Evolutionary conservation across 768 basidiomycete genomes (phyloP).

Genomic region (Candolleomyces eurysporus): DNA sequence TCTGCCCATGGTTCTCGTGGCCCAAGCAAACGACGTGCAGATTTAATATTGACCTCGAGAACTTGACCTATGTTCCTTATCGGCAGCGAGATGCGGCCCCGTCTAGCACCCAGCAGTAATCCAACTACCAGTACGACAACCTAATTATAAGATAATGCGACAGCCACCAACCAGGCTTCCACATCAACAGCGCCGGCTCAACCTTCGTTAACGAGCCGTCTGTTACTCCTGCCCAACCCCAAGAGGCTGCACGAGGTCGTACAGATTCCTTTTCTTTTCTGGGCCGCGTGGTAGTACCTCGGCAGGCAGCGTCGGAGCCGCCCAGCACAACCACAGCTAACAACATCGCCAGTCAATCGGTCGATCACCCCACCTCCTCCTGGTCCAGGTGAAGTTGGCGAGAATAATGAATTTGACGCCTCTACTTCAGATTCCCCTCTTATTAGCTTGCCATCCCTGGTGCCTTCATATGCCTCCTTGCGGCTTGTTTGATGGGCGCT

Average conservation of each 20-base stretch:
- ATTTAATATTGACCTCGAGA: conserved; percentile 81
- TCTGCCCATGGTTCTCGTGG: conserved; percentile 79
- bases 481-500: conserved; percentile 17
- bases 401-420: background rate
- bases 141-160: background rate
- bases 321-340: background rate
- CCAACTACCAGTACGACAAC: background rate
- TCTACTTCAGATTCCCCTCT: conserved; percentile 10
- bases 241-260: background rate
- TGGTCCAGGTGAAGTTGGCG: background rate
- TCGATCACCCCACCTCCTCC: background rate
- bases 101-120: background rate
- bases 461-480: background rate
- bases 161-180: too few relatives aligned
- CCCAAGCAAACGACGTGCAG: conserved; percentile 78
- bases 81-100: conserved; percentile 7
- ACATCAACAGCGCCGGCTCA: too few relatives aligned
- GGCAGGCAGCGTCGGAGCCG: conserved; percentile 9
- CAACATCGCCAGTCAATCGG: background rate
- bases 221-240: background rate
- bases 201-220: too few relatives aligned
- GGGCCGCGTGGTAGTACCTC: background rate
- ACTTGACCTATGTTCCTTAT: too few relatives aligned
- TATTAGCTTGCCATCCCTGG: background rate
- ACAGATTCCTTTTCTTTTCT: background rate